Percentiles rank a stretch among this genome's conserved stretches.
These are phyloP conservation scores for Picochlorum sp. DNA, from an alignment of 139 green algal species.

Conservation along the genomic window DNA sequence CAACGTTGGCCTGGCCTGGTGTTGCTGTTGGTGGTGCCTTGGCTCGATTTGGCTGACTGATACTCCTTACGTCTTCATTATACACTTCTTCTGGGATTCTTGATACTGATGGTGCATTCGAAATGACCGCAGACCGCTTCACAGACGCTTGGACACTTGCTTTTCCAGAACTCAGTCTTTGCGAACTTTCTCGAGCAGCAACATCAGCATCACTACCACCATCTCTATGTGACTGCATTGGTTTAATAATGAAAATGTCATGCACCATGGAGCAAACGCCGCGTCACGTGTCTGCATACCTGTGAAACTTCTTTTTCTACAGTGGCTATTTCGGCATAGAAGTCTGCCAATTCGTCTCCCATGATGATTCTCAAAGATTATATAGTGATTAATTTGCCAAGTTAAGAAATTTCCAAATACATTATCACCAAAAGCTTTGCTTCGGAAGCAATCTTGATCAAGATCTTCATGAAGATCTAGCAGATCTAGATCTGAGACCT, in stretches of 20 bases:
- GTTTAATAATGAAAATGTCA: no score
- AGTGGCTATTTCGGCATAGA: constrained; percentile 25
- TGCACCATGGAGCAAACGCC: no score
- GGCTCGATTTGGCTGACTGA: background rate
- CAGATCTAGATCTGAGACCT: background rate
- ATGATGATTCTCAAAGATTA: background rate
- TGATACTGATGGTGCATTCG: background rate
- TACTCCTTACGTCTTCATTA: background rate
- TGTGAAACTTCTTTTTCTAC: constrained; percentile 8
- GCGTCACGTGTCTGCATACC: background rate
- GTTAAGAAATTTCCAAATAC: no score
- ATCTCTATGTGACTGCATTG: no score
- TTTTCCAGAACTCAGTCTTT: background rate
- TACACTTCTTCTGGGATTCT: background rate
- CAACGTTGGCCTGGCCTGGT: constrained; percentile 19
- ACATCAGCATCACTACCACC: no score
- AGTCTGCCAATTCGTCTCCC: constrained; percentile 24
- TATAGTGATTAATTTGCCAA: no score
- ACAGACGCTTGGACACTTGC: background rate
- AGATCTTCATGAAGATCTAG: no score
- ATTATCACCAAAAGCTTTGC: no score
- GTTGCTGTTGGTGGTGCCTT: background rate
- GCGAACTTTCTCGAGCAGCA: no score
- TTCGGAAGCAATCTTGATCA: no score
- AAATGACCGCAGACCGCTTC: background rate